phyloP scores from a whole-genome alignment of 768 basidiomycete species.

The Cystobasidiopsis lactophilus region DNA sequence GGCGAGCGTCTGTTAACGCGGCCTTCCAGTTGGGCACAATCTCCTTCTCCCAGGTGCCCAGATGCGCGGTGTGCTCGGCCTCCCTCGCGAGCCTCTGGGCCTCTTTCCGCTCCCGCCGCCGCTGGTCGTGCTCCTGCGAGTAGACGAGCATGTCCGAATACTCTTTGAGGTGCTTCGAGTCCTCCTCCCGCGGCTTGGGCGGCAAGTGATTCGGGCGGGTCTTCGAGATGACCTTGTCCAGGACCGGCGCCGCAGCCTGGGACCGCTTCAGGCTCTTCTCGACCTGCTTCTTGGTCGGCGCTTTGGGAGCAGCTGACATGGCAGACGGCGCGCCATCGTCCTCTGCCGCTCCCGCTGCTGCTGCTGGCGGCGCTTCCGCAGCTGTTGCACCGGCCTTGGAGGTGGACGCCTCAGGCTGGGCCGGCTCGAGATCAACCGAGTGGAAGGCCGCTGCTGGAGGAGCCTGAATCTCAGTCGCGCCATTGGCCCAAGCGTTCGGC shows the following conservation, averaged over 20 bases:
- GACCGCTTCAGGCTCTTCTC: slow-evolving; percentile 1
- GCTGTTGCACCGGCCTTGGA: not conserved
- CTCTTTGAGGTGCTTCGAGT: slow-evolving; percentile 57
- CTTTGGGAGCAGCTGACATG: not conserved
- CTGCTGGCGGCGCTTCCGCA: no score
- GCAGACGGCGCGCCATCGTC: not conserved
- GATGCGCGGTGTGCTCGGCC: slow-evolving; percentile 43
- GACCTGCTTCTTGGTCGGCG: not conserved
- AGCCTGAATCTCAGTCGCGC: no score
- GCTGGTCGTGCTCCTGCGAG: slow-evolving; percentile 52
- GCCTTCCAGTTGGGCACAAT: slow-evolving; percentile 66
- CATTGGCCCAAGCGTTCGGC: no score
- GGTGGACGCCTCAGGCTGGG: not conserved
- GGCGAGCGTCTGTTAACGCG: slow-evolving; percentile 23
- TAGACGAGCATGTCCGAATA: slow-evolving; percentile 76
- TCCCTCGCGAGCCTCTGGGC: slow-evolving; percentile 45
- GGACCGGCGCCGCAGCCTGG: slow-evolving; percentile 31
- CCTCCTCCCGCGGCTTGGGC: slow-evolving; percentile 54
- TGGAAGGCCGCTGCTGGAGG: not conserved
- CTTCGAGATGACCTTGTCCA: slow-evolving; percentile 61
- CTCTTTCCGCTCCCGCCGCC: slow-evolving; percentile 35
- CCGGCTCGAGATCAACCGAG: not conserved
- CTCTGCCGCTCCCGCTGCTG: not conserved
- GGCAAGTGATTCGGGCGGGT: slow-evolving; percentile 71
- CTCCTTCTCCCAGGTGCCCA: slow-evolving; percentile 51